Conservation (phyloP, 768 basidiomycete genomes). For the Strobilomyces echinocephalus region DNA sequence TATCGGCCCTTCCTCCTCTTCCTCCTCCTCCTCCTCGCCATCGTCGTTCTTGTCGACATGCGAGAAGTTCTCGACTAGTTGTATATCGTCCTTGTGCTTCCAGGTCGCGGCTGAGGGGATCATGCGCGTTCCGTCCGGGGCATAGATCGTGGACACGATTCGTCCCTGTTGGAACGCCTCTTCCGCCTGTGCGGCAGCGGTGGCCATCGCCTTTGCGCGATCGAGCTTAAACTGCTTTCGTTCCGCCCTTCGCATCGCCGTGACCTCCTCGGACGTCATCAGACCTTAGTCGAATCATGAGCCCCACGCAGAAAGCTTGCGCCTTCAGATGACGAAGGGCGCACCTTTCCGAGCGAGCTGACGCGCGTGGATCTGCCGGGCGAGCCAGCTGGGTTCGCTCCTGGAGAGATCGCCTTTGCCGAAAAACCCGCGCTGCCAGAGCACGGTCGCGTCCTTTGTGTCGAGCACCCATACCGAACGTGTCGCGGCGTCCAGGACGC, state of each 20-base stretch:
- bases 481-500: conserved; percentile 70
- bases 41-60: conserved; percentile 22
- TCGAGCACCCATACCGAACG: conserved; percentile 85
- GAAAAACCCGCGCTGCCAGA: conserved; percentile 94
- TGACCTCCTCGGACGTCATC: conserved; percentile 86
- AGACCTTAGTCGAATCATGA: not conserved
- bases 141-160: conserved; percentile 54
- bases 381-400: conserved; percentile 93
- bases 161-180: conserved; percentile 69
- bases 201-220: conserved; percentile 82
- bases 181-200: conserved; percentile 76
- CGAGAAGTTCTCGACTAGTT: conserved; percentile 11
- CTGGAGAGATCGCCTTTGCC: conserved; percentile 94
- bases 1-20: conserved; percentile 32
- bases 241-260: conserved; percentile 80
- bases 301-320: not conserved
- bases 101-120: conserved; percentile 82
- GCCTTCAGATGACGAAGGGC: not conserved
- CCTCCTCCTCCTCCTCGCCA: conserved; percentile 41
- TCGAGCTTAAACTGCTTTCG: conserved; percentile 92
- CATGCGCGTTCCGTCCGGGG: conserved; percentile 38
- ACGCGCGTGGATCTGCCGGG: conserved; percentile 64
- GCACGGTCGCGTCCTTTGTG: conserved; percentile 53
- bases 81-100: conserved; percentile 44
- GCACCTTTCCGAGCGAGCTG: conserved; percentile 56